A percentile compares a stretch with the other conserved stretches of the same genome.
phyloP scores from a whole-genome alignment of 164 flowering plant species.

The Sextonia rubra region DNA sequence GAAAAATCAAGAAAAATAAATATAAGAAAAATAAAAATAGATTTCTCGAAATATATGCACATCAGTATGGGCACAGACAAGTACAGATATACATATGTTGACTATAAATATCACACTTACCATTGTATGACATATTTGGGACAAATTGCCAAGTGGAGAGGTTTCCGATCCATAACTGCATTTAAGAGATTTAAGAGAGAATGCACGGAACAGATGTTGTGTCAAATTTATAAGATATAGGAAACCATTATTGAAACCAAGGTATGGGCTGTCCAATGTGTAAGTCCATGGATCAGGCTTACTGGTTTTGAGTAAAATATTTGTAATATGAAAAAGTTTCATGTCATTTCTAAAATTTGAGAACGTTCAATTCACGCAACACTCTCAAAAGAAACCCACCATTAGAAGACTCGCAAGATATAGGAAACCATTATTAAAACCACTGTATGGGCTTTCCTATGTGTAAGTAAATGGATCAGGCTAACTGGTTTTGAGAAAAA shows the following conservation, averaged over 20 bases:
- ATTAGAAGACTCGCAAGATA: not conserved
- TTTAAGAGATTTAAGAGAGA: too few relatives aligned
- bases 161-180: conserved; percentile 77
- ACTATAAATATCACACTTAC: conserved; percentile 31
- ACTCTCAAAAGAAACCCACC: too few relatives aligned
- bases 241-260: not conserved
- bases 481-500: too few relatives aligned
- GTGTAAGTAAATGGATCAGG: too few relatives aligned
- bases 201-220: too few relatives aligned
- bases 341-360: not conserved
- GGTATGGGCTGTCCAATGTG: not conserved
- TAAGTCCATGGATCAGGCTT: too few relatives aligned
- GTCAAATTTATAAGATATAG: not conserved
- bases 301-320: too few relatives aligned
- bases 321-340: not conserved
- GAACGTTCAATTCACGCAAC: not conserved
- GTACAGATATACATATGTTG: not conserved
- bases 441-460: not conserved
- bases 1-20: not conserved
- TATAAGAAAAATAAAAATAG: not conserved
- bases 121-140: conserved; percentile 70
- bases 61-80: not conserved
- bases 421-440: not conserved
- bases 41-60: not conserved
- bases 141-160: conserved; percentile 58